Evolutionary conservation across 2,329 filamentous ascomycete genomes (phyloP), one percentile per base, ranked within the genome.

Genomic region (Fusarium sp.): DNA sequence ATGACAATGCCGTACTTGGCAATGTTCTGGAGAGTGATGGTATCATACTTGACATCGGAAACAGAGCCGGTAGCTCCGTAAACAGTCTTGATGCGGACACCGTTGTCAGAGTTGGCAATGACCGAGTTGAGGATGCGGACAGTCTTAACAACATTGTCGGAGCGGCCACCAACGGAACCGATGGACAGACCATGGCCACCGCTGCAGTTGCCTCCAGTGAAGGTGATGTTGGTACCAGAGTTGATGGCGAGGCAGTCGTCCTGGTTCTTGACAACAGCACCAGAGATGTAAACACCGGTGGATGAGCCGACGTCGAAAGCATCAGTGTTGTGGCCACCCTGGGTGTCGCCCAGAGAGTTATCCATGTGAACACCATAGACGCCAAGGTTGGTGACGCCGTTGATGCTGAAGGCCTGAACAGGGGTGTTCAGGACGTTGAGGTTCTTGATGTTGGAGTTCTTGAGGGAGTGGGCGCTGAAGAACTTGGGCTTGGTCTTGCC

Each of bases 401-500:
- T 83, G 72, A 86, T 84, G 78, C 80, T 83, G 70, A 86, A 83
- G 11, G 79, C 82, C 71, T 86, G 84, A 10, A 84, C 80, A 1
- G 85, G 84, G 10, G 84, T 83, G 80, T 86, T 85, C 66, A 82
- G 71, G 50, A 85, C 81, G 62, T 84, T 81, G 38, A 86, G 70
- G 47, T 77, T 79, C 63, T 79, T 82, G 74, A 85, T 84, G 69
- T 75, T 79, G 20, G 83, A 84, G 70, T 79, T 71, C 52, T 73
- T 80, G 33, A 85, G 73, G 7, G 79, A 80, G 71, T 86, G 84
- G 50, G 87, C 87, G 38, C 82, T 84, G 82, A 90, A 89, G 83
- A 90, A 85, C 84, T 91, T 89, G 72, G 91, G 91, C 86, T 93
- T 92, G 27, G 81, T 88, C 82, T 87, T 87, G 79, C 90, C 90